A percentile compares a stretch with the other conserved stretches of the same genome.
These are phyloP conservation scores for Fusarium guadeloupense DNA, from an alignment of 2,329 filamentous ascomycete genomes.

Conservation along the genomic window DNA sequence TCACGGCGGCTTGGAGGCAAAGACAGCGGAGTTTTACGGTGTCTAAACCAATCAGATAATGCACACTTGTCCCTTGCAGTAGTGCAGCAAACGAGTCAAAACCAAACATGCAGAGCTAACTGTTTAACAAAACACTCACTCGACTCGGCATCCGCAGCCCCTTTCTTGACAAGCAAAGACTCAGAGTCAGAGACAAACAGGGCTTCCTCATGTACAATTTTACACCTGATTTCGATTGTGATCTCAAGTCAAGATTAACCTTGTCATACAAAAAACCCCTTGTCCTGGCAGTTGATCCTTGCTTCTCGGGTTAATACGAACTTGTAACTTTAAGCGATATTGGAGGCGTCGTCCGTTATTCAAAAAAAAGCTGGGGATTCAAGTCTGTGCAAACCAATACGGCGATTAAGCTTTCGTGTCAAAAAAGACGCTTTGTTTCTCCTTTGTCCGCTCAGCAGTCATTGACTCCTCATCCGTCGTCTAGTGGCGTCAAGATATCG, in stretches of 20 bases:
- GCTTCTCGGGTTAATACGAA: conserved; percentile 24
- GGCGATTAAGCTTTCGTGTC: conserved; percentile 2
- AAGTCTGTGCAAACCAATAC: conserved; percentile 21
- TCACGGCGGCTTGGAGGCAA: not conserved
- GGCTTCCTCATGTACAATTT: conserved; percentile 9
- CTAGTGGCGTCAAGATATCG: conserved; percentile 16
- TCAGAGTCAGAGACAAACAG: not conserved
- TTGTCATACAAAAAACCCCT: not conserved
- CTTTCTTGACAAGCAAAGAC: not conserved
- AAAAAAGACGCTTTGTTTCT: conserved; percentile 5
- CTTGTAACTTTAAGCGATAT: conserved; percentile 29
- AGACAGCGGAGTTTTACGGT: not conserved
- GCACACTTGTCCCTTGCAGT: conserved; percentile 19
- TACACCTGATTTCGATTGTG: conserved; percentile 7
- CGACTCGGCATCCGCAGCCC: not conserved
- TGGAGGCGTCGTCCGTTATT: conserved; percentile 20
- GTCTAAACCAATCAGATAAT: conserved; percentile 7
- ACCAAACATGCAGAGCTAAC: not conserved
- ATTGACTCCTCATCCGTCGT: not conserved
- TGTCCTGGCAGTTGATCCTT: conserved; percentile 13
- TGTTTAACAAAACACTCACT: conserved; percentile 5
- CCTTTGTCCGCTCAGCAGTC: not conserved
- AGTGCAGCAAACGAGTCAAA: conserved; percentile 25
- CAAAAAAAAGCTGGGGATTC: conserved; percentile 10
- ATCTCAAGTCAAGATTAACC: not conserved